Evolutionary conservation across 2,329 filamentous ascomycete species (phyloP), one percentile per base, ranked within the genome.

Genomic region (Xylariaceae sp.): DNA sequence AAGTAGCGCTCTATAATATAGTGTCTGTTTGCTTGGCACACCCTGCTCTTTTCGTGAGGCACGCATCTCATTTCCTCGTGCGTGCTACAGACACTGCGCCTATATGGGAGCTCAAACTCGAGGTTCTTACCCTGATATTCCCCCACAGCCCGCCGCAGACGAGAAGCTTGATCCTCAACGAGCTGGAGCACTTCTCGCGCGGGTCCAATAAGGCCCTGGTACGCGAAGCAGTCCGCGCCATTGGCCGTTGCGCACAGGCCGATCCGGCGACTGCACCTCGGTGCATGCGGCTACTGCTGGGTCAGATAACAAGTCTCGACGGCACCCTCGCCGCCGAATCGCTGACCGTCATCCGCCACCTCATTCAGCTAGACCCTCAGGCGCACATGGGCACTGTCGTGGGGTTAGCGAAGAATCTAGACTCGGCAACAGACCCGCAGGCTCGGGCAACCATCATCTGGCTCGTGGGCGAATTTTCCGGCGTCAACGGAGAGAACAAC

Each of bases 361-460:
- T 98, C 35, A 97, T 98, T 37, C 92, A 98, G 58, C 86, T 94
- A 54, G 81, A 94, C 46, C 88, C 90, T 0, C 67, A 77, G 18
- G 79, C 80, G 3, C 92, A 98, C 58, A 74, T 79, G 9, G 83
- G 82, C 29, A 98, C 92, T 0, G 88, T 97, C 1, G 78, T 97
- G 23, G 78, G 88, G 32, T 67, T 98, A 34, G 92, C 92, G 5
- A 92, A 88, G 63, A 89, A 95, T 46, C 76, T 98, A 2, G 92
- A 96, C 56, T 85, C 83, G 3, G 86, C 88, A 2, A 87, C 85
- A 0, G 89, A 92, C 45, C 81, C 92, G 1, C 83, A 88, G 44
- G 92, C 92, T 3, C 76, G 92, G 50, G 92, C 92, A 3, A 95
- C 87, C 34, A 96, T 98, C 47, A 85, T 98, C 52, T 98, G 92